These are phyloP conservation scores for Lentinula aciculospora DNA, from an alignment of 768 basidiomycete genomes.

Conservation along the genomic window DNA sequence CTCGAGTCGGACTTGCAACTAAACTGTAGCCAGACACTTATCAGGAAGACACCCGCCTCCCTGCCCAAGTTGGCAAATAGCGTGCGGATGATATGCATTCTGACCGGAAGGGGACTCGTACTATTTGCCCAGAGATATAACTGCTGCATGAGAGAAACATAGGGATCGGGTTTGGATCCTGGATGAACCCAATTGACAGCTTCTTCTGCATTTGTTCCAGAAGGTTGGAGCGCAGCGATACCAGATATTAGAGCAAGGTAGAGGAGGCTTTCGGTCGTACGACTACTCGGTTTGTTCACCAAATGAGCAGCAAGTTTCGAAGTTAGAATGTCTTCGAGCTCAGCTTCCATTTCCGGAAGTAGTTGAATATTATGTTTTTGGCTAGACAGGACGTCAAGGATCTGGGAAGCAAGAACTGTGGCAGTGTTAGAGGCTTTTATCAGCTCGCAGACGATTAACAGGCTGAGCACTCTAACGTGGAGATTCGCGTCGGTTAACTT, in stretches of 20 bases:
- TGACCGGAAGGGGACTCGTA: neutral
- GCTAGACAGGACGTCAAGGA: neutral
- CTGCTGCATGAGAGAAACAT: conserved; percentile 53
- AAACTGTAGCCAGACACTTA: conserved; percentile 53
- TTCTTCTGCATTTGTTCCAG: conserved; percentile 13
- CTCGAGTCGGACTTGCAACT: neutral
- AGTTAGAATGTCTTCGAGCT: neutral
- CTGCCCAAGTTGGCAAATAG: conserved; percentile 67
- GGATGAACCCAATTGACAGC: conserved; percentile 4
- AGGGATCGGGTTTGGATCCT: conserved; percentile 29
- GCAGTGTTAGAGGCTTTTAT: neutral
- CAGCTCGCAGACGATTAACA: neutral
- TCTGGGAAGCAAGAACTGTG: neutral
- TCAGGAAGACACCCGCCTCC: conserved; percentile 75
- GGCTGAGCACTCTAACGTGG: neutral
- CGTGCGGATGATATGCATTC: neutral
- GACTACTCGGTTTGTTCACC: conserved; percentile 50
- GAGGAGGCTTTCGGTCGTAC: conserved; percentile 47
- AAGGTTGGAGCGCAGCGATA: conserved; percentile 45
- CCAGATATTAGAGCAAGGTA: conserved; percentile 52
- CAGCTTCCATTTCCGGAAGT: neutral
- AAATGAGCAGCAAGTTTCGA: neutral
- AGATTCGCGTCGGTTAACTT: neutral
- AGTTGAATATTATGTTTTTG: neutral
- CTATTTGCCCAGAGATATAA: conserved; percentile 63